These are phyloP conservation scores for Ceratocystis smalleyi DNA, from an alignment of 2,329 filamentous ascomycete genomes.

Conservation along the genomic window DNA sequence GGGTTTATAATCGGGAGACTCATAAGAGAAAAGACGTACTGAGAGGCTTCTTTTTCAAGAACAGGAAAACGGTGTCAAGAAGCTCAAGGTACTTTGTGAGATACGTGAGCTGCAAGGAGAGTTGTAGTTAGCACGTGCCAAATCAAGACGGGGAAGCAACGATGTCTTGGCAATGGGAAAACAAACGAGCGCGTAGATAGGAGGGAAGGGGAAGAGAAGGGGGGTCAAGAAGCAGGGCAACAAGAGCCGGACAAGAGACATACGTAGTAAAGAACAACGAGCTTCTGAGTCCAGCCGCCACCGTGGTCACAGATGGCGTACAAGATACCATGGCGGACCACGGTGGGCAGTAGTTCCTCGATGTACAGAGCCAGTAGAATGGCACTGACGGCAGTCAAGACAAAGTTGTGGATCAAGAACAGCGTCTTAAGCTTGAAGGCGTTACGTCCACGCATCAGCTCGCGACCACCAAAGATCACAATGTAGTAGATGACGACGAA, in stretches of 20 bases:
- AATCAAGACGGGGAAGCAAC: neutral
- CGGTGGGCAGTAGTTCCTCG: slow-evolving; percentile 76
- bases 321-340: slow-evolving; percentile 71
- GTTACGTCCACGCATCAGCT: slow-evolving; percentile 75
- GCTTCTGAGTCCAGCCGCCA: slow-evolving; percentile 84
- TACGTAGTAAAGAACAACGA: slow-evolving; percentile 95
- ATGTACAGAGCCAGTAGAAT: slow-evolving; percentile 69
- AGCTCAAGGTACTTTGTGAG: slow-evolving; percentile 95
- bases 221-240: neutral
- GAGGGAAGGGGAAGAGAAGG: neutral
- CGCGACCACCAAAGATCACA: slow-evolving; percentile 82
- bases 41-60: slow-evolving; percentile 98
- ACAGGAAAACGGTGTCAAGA: slow-evolving; percentile 87
- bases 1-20: slow-evolving; percentile 23
- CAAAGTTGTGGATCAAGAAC: slow-evolving; percentile 95
- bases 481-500: slow-evolving; percentile 82
- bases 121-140: slow-evolving; percentile 10
- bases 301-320: slow-evolving; percentile 66
- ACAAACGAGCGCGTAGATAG: neutral
- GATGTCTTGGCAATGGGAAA: neutral
- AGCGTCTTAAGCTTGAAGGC: slow-evolving; percentile 72
- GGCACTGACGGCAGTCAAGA: slow-evolving; percentile 73
- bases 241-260: slow-evolving; percentile 24
- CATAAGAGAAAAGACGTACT: slow-evolving; percentile 25
- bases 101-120: slow-evolving; percentile 64